phyloP scores from a whole-genome alignment of 352 stramenopile genomes.

The Pelagophyceae sp. region DNA sequence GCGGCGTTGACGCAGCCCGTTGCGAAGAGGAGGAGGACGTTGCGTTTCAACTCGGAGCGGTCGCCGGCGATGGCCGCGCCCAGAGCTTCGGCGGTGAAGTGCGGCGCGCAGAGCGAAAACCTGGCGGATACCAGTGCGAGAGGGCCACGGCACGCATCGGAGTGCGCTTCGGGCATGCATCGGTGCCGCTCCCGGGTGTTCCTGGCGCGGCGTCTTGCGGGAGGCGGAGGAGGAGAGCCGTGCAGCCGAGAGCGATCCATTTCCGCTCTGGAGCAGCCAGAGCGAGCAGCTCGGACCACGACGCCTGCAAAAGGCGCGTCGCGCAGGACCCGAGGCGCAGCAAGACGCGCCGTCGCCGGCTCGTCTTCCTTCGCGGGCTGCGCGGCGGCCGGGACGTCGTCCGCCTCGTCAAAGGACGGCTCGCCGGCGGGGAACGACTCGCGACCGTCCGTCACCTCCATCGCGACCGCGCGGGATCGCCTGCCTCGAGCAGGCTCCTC shows the following conservation, averaged over 20 bases:
- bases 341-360: not conserved
- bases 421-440: not conserved
- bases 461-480: too few relatives aligned
- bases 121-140: too few relatives aligned
- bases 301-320: too few relatives aligned
- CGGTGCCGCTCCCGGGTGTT: too few relatives aligned
- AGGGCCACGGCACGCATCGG: too few relatives aligned
- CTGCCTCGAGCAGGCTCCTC: too few relatives aligned
- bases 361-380: not conserved
- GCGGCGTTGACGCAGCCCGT: conserved; percentile 46
- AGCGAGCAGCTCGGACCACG: conserved; percentile 35
- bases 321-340: too few relatives aligned
- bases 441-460: not conserved
- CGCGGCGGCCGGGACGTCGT: not conserved
- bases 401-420: not conserved
- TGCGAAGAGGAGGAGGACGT: conserved; percentile 55
- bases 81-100: conserved; percentile 56
- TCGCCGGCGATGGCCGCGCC: conserved; percentile 41
- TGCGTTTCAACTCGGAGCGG: conserved; percentile 40
- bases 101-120: conserved; percentile 55
- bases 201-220: too few relatives aligned
- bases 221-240: conserved; percentile 53
- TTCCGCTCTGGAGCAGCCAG: conserved; percentile 47
- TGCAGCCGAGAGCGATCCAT: conserved; percentile 53
- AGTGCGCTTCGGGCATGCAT: too few relatives aligned